These are phyloP conservation scores for Saccharomyces hybrid DNA, from an alignment of 1,139 yeast genomes.

Conservation along the genomic window DNA sequence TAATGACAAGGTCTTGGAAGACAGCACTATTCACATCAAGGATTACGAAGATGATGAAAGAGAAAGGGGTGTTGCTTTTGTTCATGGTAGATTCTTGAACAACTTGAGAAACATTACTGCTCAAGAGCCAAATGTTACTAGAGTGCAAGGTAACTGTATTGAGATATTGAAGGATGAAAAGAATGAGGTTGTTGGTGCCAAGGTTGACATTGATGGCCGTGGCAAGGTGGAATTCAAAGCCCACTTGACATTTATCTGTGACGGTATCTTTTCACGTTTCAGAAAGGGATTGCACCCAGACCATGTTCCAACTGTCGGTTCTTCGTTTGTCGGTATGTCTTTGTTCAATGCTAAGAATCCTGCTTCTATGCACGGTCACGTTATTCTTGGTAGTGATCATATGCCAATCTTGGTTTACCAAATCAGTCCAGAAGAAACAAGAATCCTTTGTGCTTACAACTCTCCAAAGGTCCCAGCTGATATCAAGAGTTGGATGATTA, in stretches of 20 bases:
- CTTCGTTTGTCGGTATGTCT: slow-evolving; percentile 82
- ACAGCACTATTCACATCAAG: slow-evolving; percentile 40
- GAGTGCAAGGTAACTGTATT: slow-evolving; percentile 76
- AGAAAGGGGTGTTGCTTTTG: slow-evolving; percentile 79
- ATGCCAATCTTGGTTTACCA: slow-evolving; percentile 87
- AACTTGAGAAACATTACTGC: slow-evolving; percentile 70
- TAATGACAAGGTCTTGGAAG: slow-evolving; percentile 47
- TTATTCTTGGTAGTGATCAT: slow-evolving; percentile 66
- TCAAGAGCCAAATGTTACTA: slow-evolving; percentile 61
- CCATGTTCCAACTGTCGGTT: slow-evolving; percentile 59
- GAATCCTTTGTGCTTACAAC: slow-evolving; percentile 84
- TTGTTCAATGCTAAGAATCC: slow-evolving; percentile 69
- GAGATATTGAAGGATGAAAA: slow-evolving; percentile 48
- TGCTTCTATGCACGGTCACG: slow-evolving; percentile 76
- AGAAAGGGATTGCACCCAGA: slow-evolving; percentile 60
- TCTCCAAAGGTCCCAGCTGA: slow-evolving; percentile 69
- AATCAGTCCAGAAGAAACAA: slow-evolving; percentile 71
- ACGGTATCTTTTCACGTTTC: slow-evolving; percentile 91
- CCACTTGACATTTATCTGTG: slow-evolving; percentile 71
- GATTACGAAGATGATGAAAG: slow-evolving; percentile 57
- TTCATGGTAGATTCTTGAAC: slow-evolving; percentile 81
- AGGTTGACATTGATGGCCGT: slow-evolving; percentile 37
- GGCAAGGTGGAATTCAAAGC: slow-evolving; percentile 42
- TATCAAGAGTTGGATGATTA: slow-evolving; percentile 51
- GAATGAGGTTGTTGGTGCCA: slow-evolving; percentile 62